Evolutionary conservation across 2,329 filamentous ascomycete genomes (phyloP), one percentile per base, ranked within the genome.

Genomic region (Coniella vitis): DNA sequence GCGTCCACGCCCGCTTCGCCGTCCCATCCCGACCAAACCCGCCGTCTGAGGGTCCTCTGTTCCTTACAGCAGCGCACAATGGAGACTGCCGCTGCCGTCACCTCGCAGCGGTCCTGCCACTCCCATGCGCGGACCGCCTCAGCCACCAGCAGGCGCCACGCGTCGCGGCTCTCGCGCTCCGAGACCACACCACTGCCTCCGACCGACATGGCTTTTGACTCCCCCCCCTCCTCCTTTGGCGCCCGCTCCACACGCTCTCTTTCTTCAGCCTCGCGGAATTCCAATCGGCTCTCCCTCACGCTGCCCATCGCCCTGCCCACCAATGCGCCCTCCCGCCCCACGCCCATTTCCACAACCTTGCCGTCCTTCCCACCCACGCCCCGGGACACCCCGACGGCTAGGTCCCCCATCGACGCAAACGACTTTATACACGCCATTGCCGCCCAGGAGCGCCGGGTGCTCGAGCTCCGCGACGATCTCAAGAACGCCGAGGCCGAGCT

Each of bases 381-480:
- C 2, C 58, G 67, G 37, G 71, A 78, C 40, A 66, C 67, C 2
- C 67, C 72, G 1, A 62, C 58, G 7, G 48, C 71, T 22, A 59
- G 65, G 36, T 71, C 71, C 1, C 75, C 76, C 1, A 66, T 70
- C 34, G 80, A 84, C 53, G 71, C 79, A 45, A 78, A 76, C 59
- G 75, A 83, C 44, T 87, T 96, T 60, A 83, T 98, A 56, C 90
- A 89, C 53, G 86, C 90, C 49, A 86, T 98, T 59, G 93, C 93
- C 38, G 84, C 88, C 13, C 90, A 97, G 68, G 93, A 98, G 69
- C 79, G 93, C 49, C 83, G 82, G 56, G 91, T 98, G 2, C 70
- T 98, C 49, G 93, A 97, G 67, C 72, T 98, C 45, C 86, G 84
- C 52, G 93, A 98, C 65, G 91, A 97, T 65, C 73, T 98, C n/a